Evolutionary conservation across 192 early-diverging fungal species (phyloP), one percentile per base, ranked within the genome.

Genomic region (Endogone sp.): DNA sequence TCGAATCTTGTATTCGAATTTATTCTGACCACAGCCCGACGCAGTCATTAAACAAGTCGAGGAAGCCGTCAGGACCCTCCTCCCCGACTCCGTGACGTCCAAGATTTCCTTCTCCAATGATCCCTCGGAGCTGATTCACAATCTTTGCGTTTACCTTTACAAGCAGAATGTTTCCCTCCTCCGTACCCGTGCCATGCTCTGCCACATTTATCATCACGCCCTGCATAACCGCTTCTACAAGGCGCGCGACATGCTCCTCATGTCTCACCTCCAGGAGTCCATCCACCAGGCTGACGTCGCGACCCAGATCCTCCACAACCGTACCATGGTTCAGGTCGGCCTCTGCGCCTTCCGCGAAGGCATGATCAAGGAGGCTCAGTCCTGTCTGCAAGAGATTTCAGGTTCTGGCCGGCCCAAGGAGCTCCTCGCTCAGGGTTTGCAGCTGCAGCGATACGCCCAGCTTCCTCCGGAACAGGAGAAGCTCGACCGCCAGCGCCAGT

Each of bases 201-300:
- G 93, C 84, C 98, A 99, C 77, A 92, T 98, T 59, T 98, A 95
- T 81, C 93, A 96, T 81, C 93, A 94, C 75, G 98, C 98, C 4
- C 89, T 99, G 54, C 96, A 98, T 81, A 93, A 97, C 82, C 87
- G 93, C 30, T 99, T 92, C 88, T 85, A 94, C 76, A 75, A 86
- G 37, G 96, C 98, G 9, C 90, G 95, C 76, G 95, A 99, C 69
- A 86, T 98, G 85, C 82, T 99, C 60, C 88, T 98, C 74, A 98
- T 98, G 98, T 98, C 96, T 26, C 95, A 97, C 75, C 86, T 99
- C 60, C 98, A 99, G 83, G 98, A 99, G 72, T 88, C 85, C 64
- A 91, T 95, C 65, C 85, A 87, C 31, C 88, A 91, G 74, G 92
- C 91, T 23, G 98, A 99, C 71, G 78, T 98, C 64, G 82, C 84